Base-by-base conservation (phyloP, 345 rosid species). In the Brassica juncea region DNA sequence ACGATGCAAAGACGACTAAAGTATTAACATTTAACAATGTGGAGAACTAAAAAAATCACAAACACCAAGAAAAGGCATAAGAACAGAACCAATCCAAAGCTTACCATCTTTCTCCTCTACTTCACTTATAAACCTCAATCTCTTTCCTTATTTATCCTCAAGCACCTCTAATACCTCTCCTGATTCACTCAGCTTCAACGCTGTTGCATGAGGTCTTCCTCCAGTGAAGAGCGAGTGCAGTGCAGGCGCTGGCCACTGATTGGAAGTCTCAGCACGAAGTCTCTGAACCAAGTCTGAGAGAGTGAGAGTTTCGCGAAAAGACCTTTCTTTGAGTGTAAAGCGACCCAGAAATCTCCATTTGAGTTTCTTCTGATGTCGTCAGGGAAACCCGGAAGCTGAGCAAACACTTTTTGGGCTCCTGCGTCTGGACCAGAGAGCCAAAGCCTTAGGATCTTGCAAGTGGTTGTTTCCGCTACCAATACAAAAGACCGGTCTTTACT, bases 271-370 rank as follows among this genome's bases (percentile, higher is more conserved):
- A 88, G 80, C 69, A 87, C 32, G 12, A 77, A 14, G 69, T 84
- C 79, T 75, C 91, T 89, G 15, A 85, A 52, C 85, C 84, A 85
- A 15, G 86, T 2, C 39, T 86, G 78, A 6, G 84, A 74, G 31
- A 85, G 81, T 4, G 82, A 42, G 70, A 88, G 76, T 77, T 81
- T 85, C 2, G 84, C 82, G 4, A 84, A 16, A 47, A 82, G 78
- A 66, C 90, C 87, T 73, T 73, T 82, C 84, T 91, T 92, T 5
- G 88, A 30, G 68, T 92, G 96, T 88, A 92, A 66, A 3, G 89
- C 94, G 0, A 93, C 93, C 98, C 98, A 89, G 37, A 88, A 89
- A 2, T 91, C 93, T 66, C 94, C 94, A 1, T 82, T 70, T 0
- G 81, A 21, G 78, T 85, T 85, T 75, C 87, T 89, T 81, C 89